These are phyloP conservation scores for Termitomyces bulborhizus DNA, from an alignment of 768 basidiomycete genomes.

Conservation along the genomic window DNA sequence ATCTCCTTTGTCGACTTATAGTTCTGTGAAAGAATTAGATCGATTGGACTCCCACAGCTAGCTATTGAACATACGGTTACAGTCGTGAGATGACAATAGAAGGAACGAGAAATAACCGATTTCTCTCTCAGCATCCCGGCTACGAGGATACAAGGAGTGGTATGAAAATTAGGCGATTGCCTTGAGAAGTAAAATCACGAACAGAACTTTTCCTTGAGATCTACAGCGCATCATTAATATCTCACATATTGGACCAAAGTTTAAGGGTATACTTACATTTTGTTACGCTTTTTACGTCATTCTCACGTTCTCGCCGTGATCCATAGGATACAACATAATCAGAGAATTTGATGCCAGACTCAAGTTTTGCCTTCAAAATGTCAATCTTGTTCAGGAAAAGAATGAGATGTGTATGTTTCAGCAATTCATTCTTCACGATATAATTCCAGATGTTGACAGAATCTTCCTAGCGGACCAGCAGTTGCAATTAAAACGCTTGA, in stretches of 20 bases:
- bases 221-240: conserved; percentile 16
- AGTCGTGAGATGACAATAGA: conserved; percentile 63
- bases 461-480: conserved; percentile 49
- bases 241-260: not conserved
- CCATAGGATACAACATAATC: conserved; percentile 72
- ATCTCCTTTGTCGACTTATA: conserved; percentile 50
- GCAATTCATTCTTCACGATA: conserved; percentile 64
- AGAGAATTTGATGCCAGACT: conserved; percentile 53
- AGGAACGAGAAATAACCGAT: conserved; percentile 38
- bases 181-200: conserved; percentile 14
- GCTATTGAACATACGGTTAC: conserved; percentile 45
- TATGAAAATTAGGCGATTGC: not conserved
- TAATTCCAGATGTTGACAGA: conserved; percentile 71
- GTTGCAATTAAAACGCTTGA: not conserved
- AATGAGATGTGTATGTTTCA: conserved; percentile 67
- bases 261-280: conserved; percentile 44
- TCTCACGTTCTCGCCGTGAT: conserved; percentile 39
- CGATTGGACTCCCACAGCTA: not conserved
- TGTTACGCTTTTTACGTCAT: conserved; percentile 63
- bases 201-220: conserved; percentile 42
- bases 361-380: conserved; percentile 61
- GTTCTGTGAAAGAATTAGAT: conserved; percentile 35
- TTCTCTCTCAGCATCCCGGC: conserved; percentile 38
- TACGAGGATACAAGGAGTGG: conserved; percentile 10
- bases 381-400: conserved; percentile 83